A percentile compares a stretch with the other conserved stretches of the same genome.
phyloP scores from a whole-genome alignment of 371 early-diverging fungal genomes.

The Mucor circinelloides region DNA sequence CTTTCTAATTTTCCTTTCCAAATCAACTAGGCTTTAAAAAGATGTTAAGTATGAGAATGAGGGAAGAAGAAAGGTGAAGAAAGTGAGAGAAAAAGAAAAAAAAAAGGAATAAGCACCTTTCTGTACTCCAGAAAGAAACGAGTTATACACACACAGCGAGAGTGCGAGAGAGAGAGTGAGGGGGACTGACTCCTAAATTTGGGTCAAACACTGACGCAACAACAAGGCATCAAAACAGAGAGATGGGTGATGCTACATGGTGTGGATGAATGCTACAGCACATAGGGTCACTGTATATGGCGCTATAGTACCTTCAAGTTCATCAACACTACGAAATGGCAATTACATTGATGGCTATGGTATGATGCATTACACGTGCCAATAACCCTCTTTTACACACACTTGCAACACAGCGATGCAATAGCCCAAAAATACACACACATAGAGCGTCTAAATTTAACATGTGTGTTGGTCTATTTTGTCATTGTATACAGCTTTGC shows the following conservation, averaged over 20 bases:
- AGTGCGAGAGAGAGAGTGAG: not conserved
- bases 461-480: too few species aligned
- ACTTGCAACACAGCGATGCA: not conserved
- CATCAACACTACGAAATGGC: too few species aligned
- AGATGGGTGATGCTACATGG: not conserved
- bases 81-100: not conserved
- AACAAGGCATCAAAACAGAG: not conserved
- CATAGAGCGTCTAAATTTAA: too few species aligned
- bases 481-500: too few species aligned
- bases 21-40: not conserved
- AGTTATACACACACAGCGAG: too few species aligned
- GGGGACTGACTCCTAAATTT: conserved; percentile 2
- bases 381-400: not conserved
- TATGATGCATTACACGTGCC: not conserved
- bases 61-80: not conserved
- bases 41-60: not conserved
- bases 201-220: conserved; percentile 1
- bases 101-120: not conserved
- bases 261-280: too few species aligned
- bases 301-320: too few species aligned
- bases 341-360: too few species aligned
- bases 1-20: not conserved
- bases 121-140: not conserved
- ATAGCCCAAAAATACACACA: not conserved
- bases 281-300: too few species aligned